A percentile compares a stretch with the other conserved stretches of the same genome.
These are phyloP conservation scores for Termitomyces sp. DNA, from an alignment of 1,284 basidiomycete genomes.

Conservation along the genomic window DNA sequence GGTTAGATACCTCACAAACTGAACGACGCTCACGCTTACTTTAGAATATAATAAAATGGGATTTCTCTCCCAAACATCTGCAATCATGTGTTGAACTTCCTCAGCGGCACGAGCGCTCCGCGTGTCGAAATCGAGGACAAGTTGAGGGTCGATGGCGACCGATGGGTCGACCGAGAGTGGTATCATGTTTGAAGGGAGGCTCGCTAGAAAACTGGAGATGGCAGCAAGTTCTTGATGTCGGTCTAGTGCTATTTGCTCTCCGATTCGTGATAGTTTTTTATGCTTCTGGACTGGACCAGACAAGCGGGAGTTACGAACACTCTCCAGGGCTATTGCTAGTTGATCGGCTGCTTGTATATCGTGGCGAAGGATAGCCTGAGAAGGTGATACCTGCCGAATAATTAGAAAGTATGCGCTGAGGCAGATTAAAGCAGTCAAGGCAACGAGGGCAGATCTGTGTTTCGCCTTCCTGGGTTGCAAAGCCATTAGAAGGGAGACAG, in stretches of 20 bases:
- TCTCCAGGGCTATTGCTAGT: conserved; percentile 29
- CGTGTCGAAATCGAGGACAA: conserved; percentile 82
- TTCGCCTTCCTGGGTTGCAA: conserved; percentile 31
- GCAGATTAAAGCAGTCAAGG: conserved; percentile 43
- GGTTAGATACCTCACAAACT: not conserved
- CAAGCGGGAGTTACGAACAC: conserved; percentile 27
- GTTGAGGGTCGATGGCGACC: conserved; percentile 67
- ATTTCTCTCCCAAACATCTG: conserved; percentile 66
- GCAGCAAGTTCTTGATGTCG: conserved; percentile 72
- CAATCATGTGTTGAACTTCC: conserved; percentile 52
- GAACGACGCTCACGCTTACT: conserved; percentile 36
- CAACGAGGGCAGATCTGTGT: conserved; percentile 48
- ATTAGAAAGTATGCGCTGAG: conserved; percentile 51
- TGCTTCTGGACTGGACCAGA: conserved; percentile 19
- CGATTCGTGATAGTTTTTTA: conserved; percentile 24
- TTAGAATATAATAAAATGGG: conserved; percentile 78
- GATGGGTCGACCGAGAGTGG: conserved; percentile 63
- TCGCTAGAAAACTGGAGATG: conserved; percentile 72
- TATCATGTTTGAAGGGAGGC: conserved; percentile 74
- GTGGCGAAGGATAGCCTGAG: conserved; percentile 34
- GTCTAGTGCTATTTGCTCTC: conserved; percentile 42
- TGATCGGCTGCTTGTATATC: conserved; percentile 27
- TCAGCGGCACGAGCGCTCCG: conserved; percentile 48
- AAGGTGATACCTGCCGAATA: conserved; percentile 35
- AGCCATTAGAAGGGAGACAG: conserved; percentile 22